Base-by-base conservation (phyloP, 2,329 filamentous ascomycete species). In the Nannizzia gypsea region DNA sequence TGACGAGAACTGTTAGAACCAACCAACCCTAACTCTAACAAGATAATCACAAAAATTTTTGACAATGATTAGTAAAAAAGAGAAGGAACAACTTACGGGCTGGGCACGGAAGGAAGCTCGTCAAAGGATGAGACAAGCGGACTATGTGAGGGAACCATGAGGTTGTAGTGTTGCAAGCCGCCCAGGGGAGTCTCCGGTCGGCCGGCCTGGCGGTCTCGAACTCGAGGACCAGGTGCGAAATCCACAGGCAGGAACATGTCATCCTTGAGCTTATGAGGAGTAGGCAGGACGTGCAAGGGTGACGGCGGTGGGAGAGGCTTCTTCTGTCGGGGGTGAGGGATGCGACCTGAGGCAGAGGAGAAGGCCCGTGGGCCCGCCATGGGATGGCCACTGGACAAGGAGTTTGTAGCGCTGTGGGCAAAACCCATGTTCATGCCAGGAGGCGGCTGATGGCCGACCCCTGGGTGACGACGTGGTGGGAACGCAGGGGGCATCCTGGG, bases 111-210 rank as follows among this genome's bases (percentile, higher is more conserved):
- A 11, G 86, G 75, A 63, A 97, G 84, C 61, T 97, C 92, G 60
- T 97, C 92, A 72, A 90, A 96, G 3, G 90, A 81, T 62, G 87
- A 89, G 24, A 81, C 85, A 42, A 96, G 80, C 0, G 91, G 91
- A n/a, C 85, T 87, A 69, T 89, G 86, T 31, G 83, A 81, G 15
- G 86, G 83, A 1, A 91, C 80, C 40, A 80, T 78, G n/a, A 87
- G 85, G 60, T 84, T 85, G 76, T 89, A 99, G 0, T 90, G 84
- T 36, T 85, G 75, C 40, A 77, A 65, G 17, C 76, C 77, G 60
- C 83, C 83, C 52, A 79, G 72, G 11, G 83, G 83, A 61, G 82
- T 85, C 65, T 84, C 82, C 2, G 83, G 79, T 63, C 80, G 77
- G 57, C 92, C 92, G 58, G 83, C 81, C 63, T 81, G 83, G 62